A percentile compares a stretch with the other conserved stretches of the same genome.
Conservation (phyloP, 163 green algal species). For the Prototheca wickerhamii region DNA sequence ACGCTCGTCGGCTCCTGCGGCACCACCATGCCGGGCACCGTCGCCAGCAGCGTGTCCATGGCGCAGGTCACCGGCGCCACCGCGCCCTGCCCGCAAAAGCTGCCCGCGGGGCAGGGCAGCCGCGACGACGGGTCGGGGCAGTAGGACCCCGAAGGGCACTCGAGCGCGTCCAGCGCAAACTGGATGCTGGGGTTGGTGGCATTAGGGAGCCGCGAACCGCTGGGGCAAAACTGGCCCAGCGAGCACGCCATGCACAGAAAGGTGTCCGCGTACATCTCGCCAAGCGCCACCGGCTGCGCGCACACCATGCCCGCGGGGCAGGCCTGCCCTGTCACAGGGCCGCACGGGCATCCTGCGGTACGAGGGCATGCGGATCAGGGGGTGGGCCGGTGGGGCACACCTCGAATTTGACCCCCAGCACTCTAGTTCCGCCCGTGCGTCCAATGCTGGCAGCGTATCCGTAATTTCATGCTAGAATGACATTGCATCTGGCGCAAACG, state of each 20-base stretch:
- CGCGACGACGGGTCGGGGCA: constrained; percentile 20
- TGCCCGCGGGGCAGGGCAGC: constrained; percentile 30
- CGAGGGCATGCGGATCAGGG: no score
- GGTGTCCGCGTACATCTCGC: background rate
- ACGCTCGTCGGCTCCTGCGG: constrained; percentile 19
- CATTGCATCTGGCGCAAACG: background rate
- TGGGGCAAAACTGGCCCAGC: constrained; percentile 11
- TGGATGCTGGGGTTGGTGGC: constrained; percentile 7
- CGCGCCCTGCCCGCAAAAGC: constrained; percentile 35
- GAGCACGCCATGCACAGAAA: constrained; percentile 9
- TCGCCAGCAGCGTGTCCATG: constrained; percentile 13
- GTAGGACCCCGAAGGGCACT: constrained; percentile 23
- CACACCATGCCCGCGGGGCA: constrained; percentile 7
- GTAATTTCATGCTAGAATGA: background rate
- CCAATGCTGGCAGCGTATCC: no score
- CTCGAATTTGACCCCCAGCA: no score
- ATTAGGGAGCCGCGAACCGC: constrained; percentile 4
- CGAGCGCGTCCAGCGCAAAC: constrained; percentile 12
- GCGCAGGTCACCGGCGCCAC: constrained; percentile 43
- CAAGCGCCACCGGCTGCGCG: background rate
- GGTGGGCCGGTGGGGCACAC: no score
- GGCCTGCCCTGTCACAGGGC: background rate
- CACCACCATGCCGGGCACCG: constrained; percentile 9
- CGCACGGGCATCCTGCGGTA: no score
- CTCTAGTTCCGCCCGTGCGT: no score